These are phyloP conservation scores for Melanomma pulvis-pyrius DNA, from an alignment of 495 filamentous ascomycete genomes.

Conservation along the genomic window DNA sequence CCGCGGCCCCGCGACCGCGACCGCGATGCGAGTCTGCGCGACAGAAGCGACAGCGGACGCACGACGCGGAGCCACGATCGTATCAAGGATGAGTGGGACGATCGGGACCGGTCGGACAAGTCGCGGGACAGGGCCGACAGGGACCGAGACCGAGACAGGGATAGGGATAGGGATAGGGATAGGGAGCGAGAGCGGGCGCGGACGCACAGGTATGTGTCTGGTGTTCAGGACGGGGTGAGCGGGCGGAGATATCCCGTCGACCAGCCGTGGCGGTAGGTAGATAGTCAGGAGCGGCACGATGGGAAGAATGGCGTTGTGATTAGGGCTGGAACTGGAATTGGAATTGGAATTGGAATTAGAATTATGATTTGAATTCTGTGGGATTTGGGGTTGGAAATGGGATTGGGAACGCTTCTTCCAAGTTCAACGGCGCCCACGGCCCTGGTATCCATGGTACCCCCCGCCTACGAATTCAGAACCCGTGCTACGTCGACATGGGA, in stretches of 20 bases:
- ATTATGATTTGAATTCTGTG: too few relatives aligned
- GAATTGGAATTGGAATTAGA: neutral
- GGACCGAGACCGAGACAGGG: slow-evolving; percentile 21
- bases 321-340: neutral
- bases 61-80: slow-evolving; percentile 19
- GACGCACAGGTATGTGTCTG: slow-evolving; percentile 34
- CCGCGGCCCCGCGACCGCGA: slow-evolving; percentile 1
- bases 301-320: neutral
- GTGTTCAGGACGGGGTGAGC: slow-evolving; percentile 29
- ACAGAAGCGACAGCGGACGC: neutral
- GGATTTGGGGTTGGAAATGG: too few relatives aligned
- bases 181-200: slow-evolving; percentile 22
- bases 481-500: too few relatives aligned
- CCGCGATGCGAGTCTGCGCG: neutral
- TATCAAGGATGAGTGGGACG: slow-evolving; percentile 22
- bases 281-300: neutral
- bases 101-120: slow-evolving; percentile 1
- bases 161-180: slow-evolving; percentile 7
- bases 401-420: too few relatives aligned
- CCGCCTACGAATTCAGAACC: too few relatives aligned
- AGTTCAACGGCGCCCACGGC: too few relatives aligned
- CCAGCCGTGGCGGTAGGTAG: slow-evolving; percentile 21
- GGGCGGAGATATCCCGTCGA: slow-evolving; percentile 30
- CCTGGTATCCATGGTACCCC: too few relatives aligned
- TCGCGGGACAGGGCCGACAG: neutral